These are phyloP conservation scores for Podaxis sp. DNA, from an alignment of 768 basidiomycete species.

Conservation along the genomic window DNA sequence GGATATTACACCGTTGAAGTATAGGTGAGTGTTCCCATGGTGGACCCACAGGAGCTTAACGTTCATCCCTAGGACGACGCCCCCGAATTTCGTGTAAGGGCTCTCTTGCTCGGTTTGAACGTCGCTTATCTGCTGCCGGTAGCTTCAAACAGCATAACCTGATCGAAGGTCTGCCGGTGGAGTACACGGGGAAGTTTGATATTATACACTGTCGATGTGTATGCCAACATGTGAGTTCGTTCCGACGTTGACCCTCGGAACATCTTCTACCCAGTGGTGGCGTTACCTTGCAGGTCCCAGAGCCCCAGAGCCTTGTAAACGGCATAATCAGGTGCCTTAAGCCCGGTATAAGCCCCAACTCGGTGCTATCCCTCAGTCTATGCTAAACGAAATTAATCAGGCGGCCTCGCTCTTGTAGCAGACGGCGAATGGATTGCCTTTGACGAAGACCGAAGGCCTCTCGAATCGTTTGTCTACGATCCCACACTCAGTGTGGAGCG, in stretches of 20 bases:
- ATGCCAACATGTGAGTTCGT: constrained; percentile 21
- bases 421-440: constrained; percentile 22
- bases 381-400: constrained; percentile 8
- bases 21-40: constrained; percentile 15
- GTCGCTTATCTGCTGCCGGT: neutral
- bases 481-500: constrained; percentile 5
- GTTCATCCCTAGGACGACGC: neutral
- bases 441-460: constrained; percentile 17
- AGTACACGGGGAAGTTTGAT: constrained; percentile 20
- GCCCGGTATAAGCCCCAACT: constrained; percentile 17
- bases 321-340: constrained; percentile 19
- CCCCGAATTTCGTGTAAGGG: constrained; percentile 2
- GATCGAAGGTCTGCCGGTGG: constrained; percentile 17
- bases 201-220: constrained; percentile 28
- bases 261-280: neutral
- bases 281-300: constrained; percentile 14
- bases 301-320: constrained; percentile 17
- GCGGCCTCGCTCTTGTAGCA: constrained; percentile 21
- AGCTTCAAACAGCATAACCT: constrained; percentile 26
- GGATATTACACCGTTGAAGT: constrained; percentile 20
- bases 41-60: neutral
- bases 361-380: neutral
- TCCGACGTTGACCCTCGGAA: neutral
- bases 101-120: neutral
- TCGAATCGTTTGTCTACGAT: constrained; percentile 18